Evolutionary conservation across 2,329 filamentous ascomycete genomes (phyloP), one percentile per base, ranked within the genome.

Genomic region (Decorospora gaudefroyi): DNA sequence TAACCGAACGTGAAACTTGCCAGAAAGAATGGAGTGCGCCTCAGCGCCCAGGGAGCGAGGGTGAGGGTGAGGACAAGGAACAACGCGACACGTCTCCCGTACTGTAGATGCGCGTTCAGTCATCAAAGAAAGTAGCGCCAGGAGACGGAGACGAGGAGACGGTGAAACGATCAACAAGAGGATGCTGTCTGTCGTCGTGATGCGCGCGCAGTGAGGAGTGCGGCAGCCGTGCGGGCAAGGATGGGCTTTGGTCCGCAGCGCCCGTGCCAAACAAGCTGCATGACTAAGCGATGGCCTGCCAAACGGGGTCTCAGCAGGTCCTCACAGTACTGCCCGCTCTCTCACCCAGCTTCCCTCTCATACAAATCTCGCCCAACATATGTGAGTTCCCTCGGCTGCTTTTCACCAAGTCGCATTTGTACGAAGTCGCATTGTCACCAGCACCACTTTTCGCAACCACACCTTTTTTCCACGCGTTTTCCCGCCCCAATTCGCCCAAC

Each of bases 311-410:
- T 17, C 16, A 15, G 28, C 28, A 28, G 26, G 4, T 9, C n/a
- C n/a, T n/a, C n/a, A n/a, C n/a, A n/a, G n/a, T 23, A 10, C 21
- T 23, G 21, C 21, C 21, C 10, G 6, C 21, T 6, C 10, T 6
- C 21, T 48, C 47, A 52, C 49, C 41, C 44, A 40, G 42, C 34
- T 30, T 42, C 42, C 40, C 46, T 46, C 53, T 48, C 53, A 53
- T 60, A 61, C 54, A 61, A 57, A 55, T 49, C 46, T 54, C 47
- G 51, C 56, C 51, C 42, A 56, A 59, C 48, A 48, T 52, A 39
- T 59, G 66, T 68, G 51, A 61, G 66, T 69, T n/a, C n/a, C 52
- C 51, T 64, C 65, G 62, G 55, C 59, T 62, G 53, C 48, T 32
- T 46, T 34, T 44, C 46, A 46, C 22, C 13, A n/a, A n/a, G n/a